phyloP scores from a whole-genome alignment of 305 asterid genomes.

The Andrographis paniculata region DNA sequence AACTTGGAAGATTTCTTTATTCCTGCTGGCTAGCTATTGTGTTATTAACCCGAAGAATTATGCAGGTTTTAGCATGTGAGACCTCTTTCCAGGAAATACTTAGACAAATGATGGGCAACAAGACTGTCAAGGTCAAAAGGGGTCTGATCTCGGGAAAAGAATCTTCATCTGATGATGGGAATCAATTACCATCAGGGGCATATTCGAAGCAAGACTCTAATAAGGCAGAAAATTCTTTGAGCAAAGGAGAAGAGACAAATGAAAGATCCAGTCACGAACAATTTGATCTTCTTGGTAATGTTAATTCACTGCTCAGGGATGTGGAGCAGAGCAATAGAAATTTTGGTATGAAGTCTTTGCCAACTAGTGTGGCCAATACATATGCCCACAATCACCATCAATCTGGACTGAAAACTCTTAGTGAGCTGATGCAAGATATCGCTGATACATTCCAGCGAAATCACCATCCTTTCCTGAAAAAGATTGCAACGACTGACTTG shows the following conservation, averaged over 20 bases:
- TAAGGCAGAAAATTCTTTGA: constrained; percentile 25
- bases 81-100: constrained; percentile 86
- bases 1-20: constrained; percentile 11
- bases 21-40: constrained; percentile 12
- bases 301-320: constrained; percentile 62
- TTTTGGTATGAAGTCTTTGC: constrained; percentile 35
- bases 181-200: constrained; percentile 24
- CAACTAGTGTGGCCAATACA: constrained; percentile 33
- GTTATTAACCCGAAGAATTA: constrained; percentile 17
- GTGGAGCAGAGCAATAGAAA: constrained; percentile 47
- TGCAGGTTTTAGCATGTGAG: constrained; percentile 92
- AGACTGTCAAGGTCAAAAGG: constrained; percentile 20
- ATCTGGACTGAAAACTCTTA: constrained; percentile 52
- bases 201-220: constrained; percentile 28
- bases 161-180: constrained; percentile 25
- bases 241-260: constrained; percentile 38
- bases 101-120: constrained; percentile 75
- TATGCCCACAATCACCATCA: constrained; percentile 40
- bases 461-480: constrained; percentile 82
- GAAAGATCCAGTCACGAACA: constrained; percentile 48
- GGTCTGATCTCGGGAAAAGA: constrained; percentile 28
- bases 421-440: constrained; percentile 66
- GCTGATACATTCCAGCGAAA: constrained; percentile 66
- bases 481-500: constrained; percentile 61
- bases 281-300: constrained; percentile 72